Conservation (phyloP, 192 early-diverging fungal species). For the Entomortierella parvispora region DNA sequence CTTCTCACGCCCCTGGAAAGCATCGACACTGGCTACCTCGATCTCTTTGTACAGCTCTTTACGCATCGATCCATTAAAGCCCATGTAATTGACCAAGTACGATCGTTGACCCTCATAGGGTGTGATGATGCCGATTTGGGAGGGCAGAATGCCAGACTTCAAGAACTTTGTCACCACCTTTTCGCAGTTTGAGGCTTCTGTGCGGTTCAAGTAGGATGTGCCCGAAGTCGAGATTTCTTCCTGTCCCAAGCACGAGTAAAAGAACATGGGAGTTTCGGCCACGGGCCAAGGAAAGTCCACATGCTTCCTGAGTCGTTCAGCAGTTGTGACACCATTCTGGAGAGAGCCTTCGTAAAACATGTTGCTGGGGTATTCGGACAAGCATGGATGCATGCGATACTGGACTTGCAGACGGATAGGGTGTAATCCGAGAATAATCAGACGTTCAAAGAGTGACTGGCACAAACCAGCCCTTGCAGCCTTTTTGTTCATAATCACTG, state of each 20-base stretch:
- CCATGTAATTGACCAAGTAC: conserved; percentile 96
- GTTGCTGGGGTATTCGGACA: conserved; percentile 99
- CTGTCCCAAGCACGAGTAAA: conserved; percentile 90
- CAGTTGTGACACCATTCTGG: conserved; percentile 95
- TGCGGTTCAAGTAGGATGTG: conserved; percentile 97
- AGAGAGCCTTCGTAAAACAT: conserved; percentile 99
- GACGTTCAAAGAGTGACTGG: conserved; percentile 96
- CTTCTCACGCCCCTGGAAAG: conserved; percentile 99
- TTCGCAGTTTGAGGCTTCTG: conserved; percentile 96
- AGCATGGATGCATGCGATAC: conserved; percentile 99
- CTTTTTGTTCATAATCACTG: conserved; percentile 97
- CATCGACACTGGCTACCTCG: conserved; percentile 98
- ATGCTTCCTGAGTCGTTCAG: conserved; percentile 87
- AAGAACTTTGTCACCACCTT: conserved; percentile 96
- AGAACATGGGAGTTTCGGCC: conserved; percentile 94
- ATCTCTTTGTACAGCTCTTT: conserved; percentile 98
- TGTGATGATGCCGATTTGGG: conserved; percentile 97
- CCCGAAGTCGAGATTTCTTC: conserved; percentile 98
- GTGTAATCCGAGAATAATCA: conserved; percentile 90
- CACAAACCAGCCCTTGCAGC: conserved; percentile 93
- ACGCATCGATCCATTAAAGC: conserved; percentile 87
- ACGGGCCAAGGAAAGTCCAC: conserved; percentile 98
- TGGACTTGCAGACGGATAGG: conserved; percentile 98
- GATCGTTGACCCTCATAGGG: conserved; percentile 99
- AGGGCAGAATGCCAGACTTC: conserved; percentile 83